Percentiles rank a stretch among this genome's conserved stretches.
Conservation (phyloP, 805 yeast species). For the Candida silvatica region DNA sequence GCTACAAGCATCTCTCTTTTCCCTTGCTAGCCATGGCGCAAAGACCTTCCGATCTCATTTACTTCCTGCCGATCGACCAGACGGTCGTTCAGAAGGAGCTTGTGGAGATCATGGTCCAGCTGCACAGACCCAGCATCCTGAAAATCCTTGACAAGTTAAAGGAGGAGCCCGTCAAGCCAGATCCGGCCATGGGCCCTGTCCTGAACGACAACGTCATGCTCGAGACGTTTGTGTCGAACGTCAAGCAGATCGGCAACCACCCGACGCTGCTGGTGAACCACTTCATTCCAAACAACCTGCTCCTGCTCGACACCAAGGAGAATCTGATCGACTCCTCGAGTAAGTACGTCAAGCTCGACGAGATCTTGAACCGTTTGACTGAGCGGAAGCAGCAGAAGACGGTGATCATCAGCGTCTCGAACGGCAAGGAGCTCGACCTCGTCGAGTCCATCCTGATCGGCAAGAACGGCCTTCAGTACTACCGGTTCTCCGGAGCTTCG, state of each 20-base stretch:
- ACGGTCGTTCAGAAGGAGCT: constrained; percentile 36
- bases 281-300: constrained; percentile 61
- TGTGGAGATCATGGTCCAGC: constrained; percentile 31
- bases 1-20: background rate
- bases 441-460: constrained; percentile 78
- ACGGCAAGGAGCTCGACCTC: constrained; percentile 64
- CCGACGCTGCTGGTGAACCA: constrained; percentile 71
- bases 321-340: constrained; percentile 46
- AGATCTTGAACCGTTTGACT: constrained; percentile 31
- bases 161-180: background rate
- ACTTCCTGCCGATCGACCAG: constrained; percentile 33
- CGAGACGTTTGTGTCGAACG: constrained; percentile 34
- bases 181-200: constrained; percentile 2
- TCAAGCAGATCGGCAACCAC: constrained; percentile 48
- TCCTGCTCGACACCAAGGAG: constrained; percentile 58
- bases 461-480: constrained; percentile 46
- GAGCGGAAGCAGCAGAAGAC: constrained; percentile 16
- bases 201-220: constrained; percentile 26
- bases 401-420: constrained; percentile 45
- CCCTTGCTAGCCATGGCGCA: background rate
- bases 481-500: constrained; percentile 59
- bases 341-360: constrained; percentile 48
- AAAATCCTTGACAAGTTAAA: constrained; percentile 4
- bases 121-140: constrained; percentile 27
- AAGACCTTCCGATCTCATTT: constrained; percentile 13